Evolutionary conservation across 495 filamentous ascomycete species (phyloP).

Genomic region (Cladorrhinum samala): DNA sequence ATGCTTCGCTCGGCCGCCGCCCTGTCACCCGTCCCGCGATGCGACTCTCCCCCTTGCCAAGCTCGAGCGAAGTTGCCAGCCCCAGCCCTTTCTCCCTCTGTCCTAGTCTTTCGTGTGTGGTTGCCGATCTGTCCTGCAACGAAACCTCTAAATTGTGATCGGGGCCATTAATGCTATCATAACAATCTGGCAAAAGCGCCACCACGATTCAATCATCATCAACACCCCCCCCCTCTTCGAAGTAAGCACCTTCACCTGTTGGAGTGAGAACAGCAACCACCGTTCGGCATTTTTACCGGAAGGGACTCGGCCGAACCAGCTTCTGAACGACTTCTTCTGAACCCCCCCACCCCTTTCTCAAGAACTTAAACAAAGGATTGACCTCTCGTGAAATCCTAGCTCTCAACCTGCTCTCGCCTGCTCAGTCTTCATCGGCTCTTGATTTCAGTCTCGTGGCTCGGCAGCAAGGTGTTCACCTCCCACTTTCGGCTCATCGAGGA

Average conservation of each 20-base stretch:
- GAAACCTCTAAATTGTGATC: background rate
- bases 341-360: too few species aligned
- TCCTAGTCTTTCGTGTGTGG: background rate
- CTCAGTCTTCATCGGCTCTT: too few species aligned
- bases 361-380: too few species aligned
- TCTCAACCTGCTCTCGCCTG: too few species aligned
- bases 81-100: background rate
- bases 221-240: too few species aligned
- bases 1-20: conserved; percentile 1
- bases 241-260: too few species aligned
- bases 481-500: too few species aligned
- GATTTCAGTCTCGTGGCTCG: too few species aligned
- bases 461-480: too few species aligned
- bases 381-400: too few species aligned
- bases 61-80: background rate
- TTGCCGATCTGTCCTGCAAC: background rate
- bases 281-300: background rate
- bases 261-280: background rate
- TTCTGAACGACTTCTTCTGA: background rate
- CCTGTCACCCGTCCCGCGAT: background rate
- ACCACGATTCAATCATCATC: too few species aligned
- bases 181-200: background rate
- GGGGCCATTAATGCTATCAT: background rate
- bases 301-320: background rate
- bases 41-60: conserved; percentile 6